Conservation (phyloP, 2,329 filamentous ascomycete species). For the Helminthosporium solani region DNA sequence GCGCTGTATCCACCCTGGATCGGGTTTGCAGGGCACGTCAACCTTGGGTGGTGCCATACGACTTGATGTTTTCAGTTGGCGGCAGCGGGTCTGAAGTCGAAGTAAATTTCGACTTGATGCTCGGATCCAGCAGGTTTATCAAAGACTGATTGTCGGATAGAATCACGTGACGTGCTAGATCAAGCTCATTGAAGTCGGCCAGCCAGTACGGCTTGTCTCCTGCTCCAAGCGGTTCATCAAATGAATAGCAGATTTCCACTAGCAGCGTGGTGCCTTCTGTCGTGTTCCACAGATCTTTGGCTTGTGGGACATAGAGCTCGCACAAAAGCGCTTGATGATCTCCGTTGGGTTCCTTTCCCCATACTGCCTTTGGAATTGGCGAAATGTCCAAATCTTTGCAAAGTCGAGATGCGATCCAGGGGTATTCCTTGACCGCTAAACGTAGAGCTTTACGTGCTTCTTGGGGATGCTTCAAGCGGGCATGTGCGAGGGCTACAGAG, state of each 20-base stretch:
- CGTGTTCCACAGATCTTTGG: slow-evolving; percentile 85
- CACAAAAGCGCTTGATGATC: slow-evolving; percentile 68
- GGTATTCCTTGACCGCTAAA: slow-evolving; percentile 69
- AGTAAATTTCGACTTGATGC: slow-evolving; percentile 53
- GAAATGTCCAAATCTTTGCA: slow-evolving; percentile 80
- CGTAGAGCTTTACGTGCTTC: slow-evolving; percentile 66
- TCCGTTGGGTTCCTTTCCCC: slow-evolving; percentile 72
- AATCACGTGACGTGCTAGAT: slow-evolving; percentile 74
- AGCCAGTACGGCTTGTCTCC: slow-evolving; percentile 36
- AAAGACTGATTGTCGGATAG: slow-evolving; percentile 73
- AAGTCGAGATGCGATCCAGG: slow-evolving; percentile 81
- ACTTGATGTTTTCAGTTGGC: slow-evolving; percentile 53
- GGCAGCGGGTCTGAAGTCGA: slow-evolving; percentile 83
- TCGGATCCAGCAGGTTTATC: slow-evolving; percentile 67
- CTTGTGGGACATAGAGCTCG: slow-evolving; percentile 71
- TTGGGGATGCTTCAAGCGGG: slow-evolving; percentile 66
- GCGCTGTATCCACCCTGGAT: no score
- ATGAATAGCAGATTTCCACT: slow-evolving; percentile 64
- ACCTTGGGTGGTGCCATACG: slow-evolving; percentile 18
- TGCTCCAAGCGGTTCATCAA: slow-evolving; percentile 27
- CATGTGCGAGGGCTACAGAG: slow-evolving; percentile 72
- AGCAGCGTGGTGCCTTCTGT: slow-evolving; percentile 69
- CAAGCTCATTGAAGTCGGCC: slow-evolving; percentile 30
- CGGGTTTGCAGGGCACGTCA: no score
- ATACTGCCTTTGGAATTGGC: slow-evolving; percentile 72